Percentiles rank a stretch among this genome's conserved stretches.
Evolutionary conservation across 495 filamentous ascomycete genomes (phyloP).

Genomic region (Parmelia sp.): DNA sequence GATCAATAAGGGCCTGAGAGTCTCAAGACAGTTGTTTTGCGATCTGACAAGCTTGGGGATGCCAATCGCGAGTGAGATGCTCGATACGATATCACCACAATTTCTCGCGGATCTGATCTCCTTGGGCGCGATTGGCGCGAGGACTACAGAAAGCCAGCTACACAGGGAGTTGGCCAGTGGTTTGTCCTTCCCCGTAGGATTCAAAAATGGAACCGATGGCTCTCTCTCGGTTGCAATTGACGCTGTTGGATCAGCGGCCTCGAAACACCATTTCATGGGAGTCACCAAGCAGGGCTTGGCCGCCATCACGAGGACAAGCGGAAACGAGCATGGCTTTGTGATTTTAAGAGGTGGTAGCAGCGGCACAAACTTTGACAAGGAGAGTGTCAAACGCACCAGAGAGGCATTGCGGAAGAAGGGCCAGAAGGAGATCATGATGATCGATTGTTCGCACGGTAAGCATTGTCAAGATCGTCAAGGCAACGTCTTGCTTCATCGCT

Average conservation of each 20-base stretch:
- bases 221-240: slow-evolving; percentile 86
- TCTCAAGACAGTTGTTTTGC: slow-evolving; percentile 86
- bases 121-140: slow-evolving; percentile 86
- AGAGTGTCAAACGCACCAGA: slow-evolving; percentile 73
- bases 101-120: slow-evolving; percentile 92
- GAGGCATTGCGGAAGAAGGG: slow-evolving; percentile 60
- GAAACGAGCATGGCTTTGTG: slow-evolving; percentile 98
- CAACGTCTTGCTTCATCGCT: background rate
- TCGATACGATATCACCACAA: slow-evolving; percentile 97
- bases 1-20: slow-evolving; percentile 93
- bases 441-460: slow-evolving; percentile 85
- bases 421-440: slow-evolving; percentile 75
- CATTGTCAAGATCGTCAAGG: background rate
- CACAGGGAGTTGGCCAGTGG: slow-evolving; percentile 93
- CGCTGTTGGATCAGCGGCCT: slow-evolving; percentile 87
- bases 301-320: slow-evolving; percentile 89
- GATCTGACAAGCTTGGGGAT: slow-evolving; percentile 92
- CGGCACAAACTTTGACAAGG: slow-evolving; percentile 88
- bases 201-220: slow-evolving; percentile 99
- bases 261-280: slow-evolving; percentile 95
- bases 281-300: slow-evolving; percentile 97
- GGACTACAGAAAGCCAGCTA: slow-evolving; percentile 92
- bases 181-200: slow-evolving; percentile 92
- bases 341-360: slow-evolving; percentile 90
- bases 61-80: slow-evolving; percentile 97